phyloP scores from a whole-genome alignment of 768 basidiomycete genomes.

The Rubroboletus pulcherrimus region DNA sequence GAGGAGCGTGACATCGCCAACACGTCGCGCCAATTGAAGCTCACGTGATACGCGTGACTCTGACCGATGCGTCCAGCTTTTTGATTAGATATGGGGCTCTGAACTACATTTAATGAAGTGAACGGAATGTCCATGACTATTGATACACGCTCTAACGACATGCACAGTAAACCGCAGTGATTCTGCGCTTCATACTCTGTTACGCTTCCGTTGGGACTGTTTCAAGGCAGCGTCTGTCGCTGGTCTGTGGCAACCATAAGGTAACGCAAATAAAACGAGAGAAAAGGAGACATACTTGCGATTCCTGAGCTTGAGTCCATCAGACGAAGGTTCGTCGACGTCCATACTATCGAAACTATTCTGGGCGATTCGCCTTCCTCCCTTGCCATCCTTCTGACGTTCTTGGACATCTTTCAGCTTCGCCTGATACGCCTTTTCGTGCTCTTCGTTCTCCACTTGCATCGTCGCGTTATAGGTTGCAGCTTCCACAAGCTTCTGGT shows the following conservation, averaged over 20 bases:
- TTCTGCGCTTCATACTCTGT: constrained; percentile 40
- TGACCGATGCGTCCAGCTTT: not conserved
- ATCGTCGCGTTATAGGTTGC: constrained; percentile 38
- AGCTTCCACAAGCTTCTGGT: constrained; percentile 62
- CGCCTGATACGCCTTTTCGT: constrained; percentile 51
- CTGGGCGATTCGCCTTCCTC: constrained; percentile 29
- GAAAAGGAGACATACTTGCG: constrained; percentile 47
- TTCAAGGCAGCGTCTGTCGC: constrained; percentile 40
- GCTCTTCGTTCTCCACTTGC: constrained; percentile 44
- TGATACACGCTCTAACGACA: constrained; percentile 7
- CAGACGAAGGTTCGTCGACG: constrained; percentile 55
- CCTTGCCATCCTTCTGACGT: constrained; percentile 55
- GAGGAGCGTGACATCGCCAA: constrained; percentile 11
- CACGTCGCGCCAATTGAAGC: constrained; percentile 25
- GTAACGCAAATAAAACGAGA: not conserved
- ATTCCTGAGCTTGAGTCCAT: constrained; percentile 47
- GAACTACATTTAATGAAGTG: not conserved
- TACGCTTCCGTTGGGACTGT: constrained; percentile 56
- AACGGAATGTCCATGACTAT: not conserved
- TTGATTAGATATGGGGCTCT: not conserved
- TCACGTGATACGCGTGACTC: constrained; percentile 31
- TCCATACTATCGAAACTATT: constrained; percentile 50
- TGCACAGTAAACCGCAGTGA: not conserved
- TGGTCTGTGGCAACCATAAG: constrained; percentile 17
- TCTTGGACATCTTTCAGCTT: constrained; percentile 61